Percentiles rank a stretch among this genome's conserved stretches.
Evolutionary conservation across 116 monocot species (phyloP).

Genomic region (Zostera marina): DNA sequence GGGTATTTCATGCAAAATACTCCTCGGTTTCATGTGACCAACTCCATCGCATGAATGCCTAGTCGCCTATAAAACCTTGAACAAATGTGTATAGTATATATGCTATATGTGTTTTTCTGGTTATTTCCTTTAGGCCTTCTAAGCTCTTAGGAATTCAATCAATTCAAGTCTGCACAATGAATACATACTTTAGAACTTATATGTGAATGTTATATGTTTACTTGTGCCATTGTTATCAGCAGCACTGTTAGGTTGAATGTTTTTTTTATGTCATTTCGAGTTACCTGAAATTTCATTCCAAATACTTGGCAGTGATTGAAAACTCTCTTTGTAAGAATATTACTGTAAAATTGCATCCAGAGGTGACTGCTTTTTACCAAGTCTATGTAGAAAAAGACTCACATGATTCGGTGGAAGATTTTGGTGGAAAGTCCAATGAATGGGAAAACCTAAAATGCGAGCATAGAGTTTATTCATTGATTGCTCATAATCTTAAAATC

Average conservation of each 20-base stretch:
- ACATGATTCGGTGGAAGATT: constrained; percentile 8
- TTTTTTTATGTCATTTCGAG: neutral
- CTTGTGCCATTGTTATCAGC: too few species aligned
- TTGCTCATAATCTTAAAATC: constrained; percentile 24
- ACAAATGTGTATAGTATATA: too few species aligned
- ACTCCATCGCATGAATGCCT: too few species aligned
- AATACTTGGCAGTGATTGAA: constrained; percentile 36
- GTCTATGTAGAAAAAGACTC: constrained; percentile 19
- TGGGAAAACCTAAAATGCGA: constrained; percentile 36
- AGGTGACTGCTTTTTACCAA: constrained; percentile 30
- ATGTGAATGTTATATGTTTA: too few species aligned
- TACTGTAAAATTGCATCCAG: constrained; percentile 36
- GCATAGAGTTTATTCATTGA: constrained; percentile 41
- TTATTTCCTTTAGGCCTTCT: too few species aligned
- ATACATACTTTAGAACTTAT: too few species aligned
- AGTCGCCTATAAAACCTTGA: too few species aligned
- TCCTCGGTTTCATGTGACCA: too few species aligned
- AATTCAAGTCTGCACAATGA: too few species aligned
- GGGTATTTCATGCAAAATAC: too few species aligned
- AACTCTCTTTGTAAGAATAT: constrained; percentile 55
- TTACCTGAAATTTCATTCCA: neutral
- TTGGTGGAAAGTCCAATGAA: constrained; percentile 29
- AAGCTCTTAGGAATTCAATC: too few species aligned
- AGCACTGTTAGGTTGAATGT: neutral
- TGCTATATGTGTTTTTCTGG: too few species aligned